Evolutionary conservation across 176 grass and related monocot genomes (phyloP).

Genomic region (Triticum monococcum): DNA sequence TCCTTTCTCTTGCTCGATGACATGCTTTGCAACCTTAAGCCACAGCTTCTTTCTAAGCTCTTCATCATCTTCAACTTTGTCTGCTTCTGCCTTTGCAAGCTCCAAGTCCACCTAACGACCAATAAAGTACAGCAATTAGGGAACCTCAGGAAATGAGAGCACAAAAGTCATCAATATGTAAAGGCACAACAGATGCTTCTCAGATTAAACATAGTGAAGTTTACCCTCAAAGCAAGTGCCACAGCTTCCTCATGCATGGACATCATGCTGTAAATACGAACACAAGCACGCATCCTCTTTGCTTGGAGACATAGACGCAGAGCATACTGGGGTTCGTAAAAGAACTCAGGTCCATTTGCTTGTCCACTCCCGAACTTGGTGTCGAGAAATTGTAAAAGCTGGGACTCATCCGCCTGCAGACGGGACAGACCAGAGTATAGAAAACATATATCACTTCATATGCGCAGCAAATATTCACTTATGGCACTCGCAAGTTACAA

Average conservation of each 20-base stretch:
- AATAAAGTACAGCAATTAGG: conserved; percentile 14
- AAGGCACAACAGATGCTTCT: conserved; percentile 16
- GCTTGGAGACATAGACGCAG: conserved; percentile 93
- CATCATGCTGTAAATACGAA: conserved; percentile 99
- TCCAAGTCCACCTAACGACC: conserved; percentile 74
- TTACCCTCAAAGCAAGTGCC: conserved; percentile 90
- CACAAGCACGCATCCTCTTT: conserved; percentile 91
- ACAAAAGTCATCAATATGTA: conserved; percentile 21
- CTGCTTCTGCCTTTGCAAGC: conserved; percentile 97
- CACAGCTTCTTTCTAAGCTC: conserved; percentile 97
- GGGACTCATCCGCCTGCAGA: conserved; percentile 88
- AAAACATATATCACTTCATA: background rate
- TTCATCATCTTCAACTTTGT: conserved; percentile 99
- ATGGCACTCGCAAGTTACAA: conserved; percentile 3
- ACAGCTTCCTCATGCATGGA: conserved; percentile 99
- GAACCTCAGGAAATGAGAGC: conserved; percentile 21
- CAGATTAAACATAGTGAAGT: conserved; percentile 15
- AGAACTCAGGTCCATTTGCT: conserved; percentile 68
- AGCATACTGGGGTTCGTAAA: conserved; percentile 99
- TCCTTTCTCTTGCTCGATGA: conserved; percentile 97
- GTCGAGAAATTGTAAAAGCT: conserved; percentile 85
- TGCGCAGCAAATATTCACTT: conserved; percentile 5
- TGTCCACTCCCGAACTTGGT: conserved; percentile 77
- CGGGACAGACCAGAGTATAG: conserved; percentile 10
- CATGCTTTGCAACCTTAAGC: conserved; percentile 97